phyloP scores from a whole-genome alignment of 495 filamentous ascomycete species.

The Baudoinia panamericana region DNA sequence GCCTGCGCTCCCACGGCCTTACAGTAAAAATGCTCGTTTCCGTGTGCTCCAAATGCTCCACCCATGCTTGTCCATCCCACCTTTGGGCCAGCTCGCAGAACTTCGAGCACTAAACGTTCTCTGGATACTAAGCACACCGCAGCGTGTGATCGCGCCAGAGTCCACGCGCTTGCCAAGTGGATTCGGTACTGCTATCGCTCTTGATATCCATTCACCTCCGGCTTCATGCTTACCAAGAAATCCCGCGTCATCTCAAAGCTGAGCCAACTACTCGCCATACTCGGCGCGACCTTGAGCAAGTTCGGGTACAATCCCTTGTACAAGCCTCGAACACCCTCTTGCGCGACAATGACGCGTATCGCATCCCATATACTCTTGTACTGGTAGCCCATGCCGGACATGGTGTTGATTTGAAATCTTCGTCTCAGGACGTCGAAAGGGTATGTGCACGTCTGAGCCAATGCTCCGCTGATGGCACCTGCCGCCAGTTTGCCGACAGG shows the following conservation, averaged over 20 bases:
- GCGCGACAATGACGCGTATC: conserved; percentile 59
- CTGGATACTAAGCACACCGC: too few species aligned
- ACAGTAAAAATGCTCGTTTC: too few species aligned
- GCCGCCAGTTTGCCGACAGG: conserved; percentile 70
- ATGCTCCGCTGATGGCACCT: conserved; percentile 84
- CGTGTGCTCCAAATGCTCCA: too few species aligned
- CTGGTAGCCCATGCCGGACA: conserved; percentile 96
- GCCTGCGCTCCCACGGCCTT: too few species aligned
- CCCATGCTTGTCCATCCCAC: too few species aligned
- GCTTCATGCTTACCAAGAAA: conserved; percentile 46
- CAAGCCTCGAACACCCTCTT: conserved; percentile 64
- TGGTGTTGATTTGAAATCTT: conserved; percentile 96
- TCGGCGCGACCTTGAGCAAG: conserved; percentile 89
- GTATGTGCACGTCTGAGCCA: conserved; percentile 96
- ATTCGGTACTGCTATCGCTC: neutral
- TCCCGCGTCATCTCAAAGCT: conserved; percentile 91
- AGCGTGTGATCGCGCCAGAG: too few species aligned
- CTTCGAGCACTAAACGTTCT: too few species aligned
- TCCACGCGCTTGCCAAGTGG: neutral
- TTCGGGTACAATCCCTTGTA: conserved; percentile 94
- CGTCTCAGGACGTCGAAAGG: conserved; percentile 97
- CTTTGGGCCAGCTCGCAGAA: too few species aligned
- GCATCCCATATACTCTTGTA: conserved; percentile 83
- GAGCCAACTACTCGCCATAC: conserved; percentile 96
- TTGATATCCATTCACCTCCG: conserved; percentile 4